Base-by-base conservation (phyloP, 495 filamentous ascomycete genomes). In the Trichoderma erinaceum region DNA sequence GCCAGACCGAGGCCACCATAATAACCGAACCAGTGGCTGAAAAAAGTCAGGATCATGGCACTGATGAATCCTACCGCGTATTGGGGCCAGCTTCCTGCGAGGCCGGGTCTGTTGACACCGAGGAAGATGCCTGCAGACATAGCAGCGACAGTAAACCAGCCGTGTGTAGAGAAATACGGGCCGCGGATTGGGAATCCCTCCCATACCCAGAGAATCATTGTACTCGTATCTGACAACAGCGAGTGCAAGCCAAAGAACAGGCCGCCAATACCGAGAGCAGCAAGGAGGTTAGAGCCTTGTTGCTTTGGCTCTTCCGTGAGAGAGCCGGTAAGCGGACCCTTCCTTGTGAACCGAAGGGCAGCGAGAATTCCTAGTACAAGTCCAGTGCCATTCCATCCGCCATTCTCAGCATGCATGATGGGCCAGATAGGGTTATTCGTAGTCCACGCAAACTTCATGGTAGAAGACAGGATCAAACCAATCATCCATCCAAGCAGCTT, bases 341-440 rank as follows among this genome's bases (percentile, higher is more conserved):
- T 83, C 66, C 90, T 83, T 35, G 90, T 90, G 44, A 92, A 90
- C 41, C 87, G 79, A 46, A 92, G 74, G 18, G 89, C 84, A 13
- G 96, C 89, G 2, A 96, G 76, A 50, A 96, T 70, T 50, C 89
- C 96, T 7, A 99, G 76, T 64, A 83, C 75, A 64, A 97, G 76
- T 23, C 94, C 96, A 43, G 87, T 78, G 70, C 91, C 93, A 77
- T 99, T 98, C 88, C 88, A 93, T 10, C 96, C 96, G 66, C 95
- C 96, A 75, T 97, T 98, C 12, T 83, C 83, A 0, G 83, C 85
- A 77, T 97, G 89, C 85, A 97, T 89, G 69, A 93, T 90, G 4
- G 96, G 93, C 96, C 96, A 99, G 68, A 97, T 86, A 4, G 96
- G 96, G 74, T 99, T 99, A 78, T 96, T 98, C n/a, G 93, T 98